Evolutionary conservation across 1,284 basidiomycete genomes (phyloP).

Genomic region (Irpex lacteus): DNA sequence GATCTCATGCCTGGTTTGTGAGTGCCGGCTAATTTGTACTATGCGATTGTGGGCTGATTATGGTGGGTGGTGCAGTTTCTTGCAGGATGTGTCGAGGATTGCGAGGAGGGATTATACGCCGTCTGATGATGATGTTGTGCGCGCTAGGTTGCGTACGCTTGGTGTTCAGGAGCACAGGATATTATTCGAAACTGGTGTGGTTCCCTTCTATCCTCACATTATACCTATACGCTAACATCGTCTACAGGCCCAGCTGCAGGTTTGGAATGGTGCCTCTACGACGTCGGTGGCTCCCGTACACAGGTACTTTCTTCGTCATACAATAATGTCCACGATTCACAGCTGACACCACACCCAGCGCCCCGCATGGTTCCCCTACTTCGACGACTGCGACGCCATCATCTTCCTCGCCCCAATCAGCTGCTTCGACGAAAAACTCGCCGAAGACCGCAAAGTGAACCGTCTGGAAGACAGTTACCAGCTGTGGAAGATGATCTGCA

Average conservation of each 20-base stretch:
- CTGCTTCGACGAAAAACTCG: constrained; percentile 42
- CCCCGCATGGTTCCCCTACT: constrained; percentile 38
- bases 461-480: constrained; percentile 41
- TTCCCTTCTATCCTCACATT: not conserved
- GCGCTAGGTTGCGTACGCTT: constrained; percentile 63
- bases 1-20: constrained; percentile 66
- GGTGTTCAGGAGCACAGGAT: constrained; percentile 75
- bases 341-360: too few species aligned
- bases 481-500: constrained; percentile 39
- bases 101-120: constrained; percentile 51
- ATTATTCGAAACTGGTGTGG: constrained; percentile 61
- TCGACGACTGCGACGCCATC: constrained; percentile 40
- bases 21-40: too few species aligned
- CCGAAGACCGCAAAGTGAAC: constrained; percentile 41
- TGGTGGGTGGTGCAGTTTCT: constrained; percentile 43
- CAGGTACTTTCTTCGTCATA: too few species aligned
- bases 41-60: not conserved
- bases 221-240: constrained; percentile 1
- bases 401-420: constrained; percentile 41
- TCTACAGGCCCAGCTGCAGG: constrained; percentile 24
- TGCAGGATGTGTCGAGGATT: constrained; percentile 59
- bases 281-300: constrained; percentile 70
- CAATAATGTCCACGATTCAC: too few species aligned
- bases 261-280: constrained; percentile 55
- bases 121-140: constrained; percentile 64